A percentile compares a stretch with the other conserved stretches of the same genome.
Evolutionary conservation across 331 rosid genomes (phyloP).

Genomic region (Quercus phellos): DNA sequence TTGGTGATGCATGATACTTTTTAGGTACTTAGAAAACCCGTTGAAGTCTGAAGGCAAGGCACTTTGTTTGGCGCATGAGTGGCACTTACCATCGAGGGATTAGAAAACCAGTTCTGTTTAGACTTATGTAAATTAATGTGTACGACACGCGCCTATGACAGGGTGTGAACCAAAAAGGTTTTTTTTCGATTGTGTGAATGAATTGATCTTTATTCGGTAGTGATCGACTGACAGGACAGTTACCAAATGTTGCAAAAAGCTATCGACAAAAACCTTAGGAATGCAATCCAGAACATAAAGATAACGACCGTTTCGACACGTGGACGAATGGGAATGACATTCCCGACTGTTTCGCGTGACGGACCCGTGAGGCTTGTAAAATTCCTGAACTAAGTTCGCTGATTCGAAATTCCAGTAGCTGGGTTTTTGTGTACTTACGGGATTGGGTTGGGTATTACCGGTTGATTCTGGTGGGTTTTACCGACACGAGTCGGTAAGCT

Average conservation of each 20-base stretch:
- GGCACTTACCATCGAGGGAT: neutral
- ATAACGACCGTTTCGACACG: slow-evolving; percentile 24
- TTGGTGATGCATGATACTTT: slow-evolving; percentile 27
- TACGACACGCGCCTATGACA: neutral
- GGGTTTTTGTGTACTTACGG: slow-evolving; percentile 16
- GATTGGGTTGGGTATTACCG: slow-evolving; percentile 15
- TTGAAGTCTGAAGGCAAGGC: neutral
- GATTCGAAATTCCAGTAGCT: slow-evolving; percentile 45
- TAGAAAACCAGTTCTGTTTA: neutral
- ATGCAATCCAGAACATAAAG: slow-evolving; percentile 22
- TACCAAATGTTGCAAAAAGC: slow-evolving; percentile 36
- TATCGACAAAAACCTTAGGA: slow-evolving; percentile 1
- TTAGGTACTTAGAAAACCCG: neutral
- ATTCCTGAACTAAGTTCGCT: slow-evolving; percentile 6
- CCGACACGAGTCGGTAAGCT: slow-evolving; percentile 34
- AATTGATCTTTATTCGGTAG: slow-evolving; percentile 39
- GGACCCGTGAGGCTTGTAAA: slow-evolving; percentile 2
- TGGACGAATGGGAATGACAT: slow-evolving; percentile 26
- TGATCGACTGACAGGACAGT: slow-evolving; percentile 47
- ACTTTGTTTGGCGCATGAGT: neutral
- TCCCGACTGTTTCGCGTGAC: neutral
- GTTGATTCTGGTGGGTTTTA: slow-evolving; percentile 17
- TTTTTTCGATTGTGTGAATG: slow-evolving; percentile 15
- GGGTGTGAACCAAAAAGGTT: neutral
- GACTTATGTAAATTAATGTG: neutral